phyloP scores from a whole-genome alignment of 352 stramenopile genomes.

The Phytophthora chlamydospora region DNA sequence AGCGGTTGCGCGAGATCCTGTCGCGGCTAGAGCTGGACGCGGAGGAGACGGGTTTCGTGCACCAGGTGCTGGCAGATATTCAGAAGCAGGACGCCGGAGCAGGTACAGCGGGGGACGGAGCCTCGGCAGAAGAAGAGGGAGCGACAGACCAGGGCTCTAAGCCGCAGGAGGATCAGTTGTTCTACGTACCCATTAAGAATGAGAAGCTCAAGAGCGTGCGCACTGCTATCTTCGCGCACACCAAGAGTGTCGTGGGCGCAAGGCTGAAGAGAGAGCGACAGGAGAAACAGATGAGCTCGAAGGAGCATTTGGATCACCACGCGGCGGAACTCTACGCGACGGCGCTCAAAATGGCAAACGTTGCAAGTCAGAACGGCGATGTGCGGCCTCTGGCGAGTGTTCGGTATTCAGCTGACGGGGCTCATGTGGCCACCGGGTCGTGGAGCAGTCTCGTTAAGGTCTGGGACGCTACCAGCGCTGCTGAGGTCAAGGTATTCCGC shows the following conservation, averaged over 20 bases:
- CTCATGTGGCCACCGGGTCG: conserved; percentile 88
- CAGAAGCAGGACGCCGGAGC: conserved; percentile 40
- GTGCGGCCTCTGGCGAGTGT: conserved; percentile 88
- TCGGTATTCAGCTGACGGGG: conserved; percentile 64
- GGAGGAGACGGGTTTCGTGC: conserved; percentile 66
- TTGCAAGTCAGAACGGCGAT: conserved; percentile 96
- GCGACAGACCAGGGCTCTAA: conserved; percentile 19
- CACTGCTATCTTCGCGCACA: conserved; percentile 82
- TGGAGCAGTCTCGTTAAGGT: conserved; percentile 95
- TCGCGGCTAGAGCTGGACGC: conserved; percentile 78
- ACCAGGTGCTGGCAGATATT: conserved; percentile 62
- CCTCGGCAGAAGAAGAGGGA: conserved; percentile 9
- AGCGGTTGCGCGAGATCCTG: conserved; percentile 92
- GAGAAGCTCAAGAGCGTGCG: conserved; percentile 87
- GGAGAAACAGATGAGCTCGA: conserved; percentile 36
- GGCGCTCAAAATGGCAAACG: conserved; percentile 76
- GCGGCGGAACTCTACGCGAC: conserved; percentile 86
- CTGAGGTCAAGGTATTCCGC: conserved; percentile 76
- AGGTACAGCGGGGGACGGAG: conserved; percentile 7
- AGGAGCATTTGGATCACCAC: conserved; percentile 59
- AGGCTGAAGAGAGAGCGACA: conserved; percentile 63
- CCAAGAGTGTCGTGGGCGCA: conserved; percentile 60
- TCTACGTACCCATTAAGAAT: conserved; percentile 84
- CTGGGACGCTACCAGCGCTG: conserved; percentile 86
- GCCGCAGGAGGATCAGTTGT: conserved; percentile 71